These are phyloP conservation scores for Nakaseomyces sp. DNA, from an alignment of 1,139 yeast genomes.

Conservation along the genomic window DNA sequence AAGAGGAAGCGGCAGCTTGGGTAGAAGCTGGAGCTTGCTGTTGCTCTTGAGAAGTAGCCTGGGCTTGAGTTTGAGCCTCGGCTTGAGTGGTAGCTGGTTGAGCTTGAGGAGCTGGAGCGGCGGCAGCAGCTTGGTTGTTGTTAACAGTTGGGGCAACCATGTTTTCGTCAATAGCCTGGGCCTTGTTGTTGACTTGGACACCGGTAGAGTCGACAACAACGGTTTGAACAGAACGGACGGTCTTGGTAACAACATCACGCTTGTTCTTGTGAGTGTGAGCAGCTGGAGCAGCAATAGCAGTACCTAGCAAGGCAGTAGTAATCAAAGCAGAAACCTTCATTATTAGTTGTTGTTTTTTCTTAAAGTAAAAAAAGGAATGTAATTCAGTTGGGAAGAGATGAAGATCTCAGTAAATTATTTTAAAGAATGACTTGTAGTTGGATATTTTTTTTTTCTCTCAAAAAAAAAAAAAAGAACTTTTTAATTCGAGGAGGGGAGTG, in stretches of 20 bases:
- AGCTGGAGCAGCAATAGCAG: conserved; percentile 34
- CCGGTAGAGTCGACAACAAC: conserved; percentile 28
- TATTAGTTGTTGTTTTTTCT: background rate
- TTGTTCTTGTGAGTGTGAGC: conserved; percentile 41
- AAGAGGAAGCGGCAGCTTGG: conserved; percentile 25
- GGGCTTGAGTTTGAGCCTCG: conserved; percentile 6
- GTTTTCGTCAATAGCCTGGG: conserved; percentile 17
- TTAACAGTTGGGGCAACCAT: conserved; percentile 18
- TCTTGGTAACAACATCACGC: conserved; percentile 39
- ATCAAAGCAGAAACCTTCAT: conserved; percentile 15
- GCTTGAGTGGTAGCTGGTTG: conserved; percentile 12
- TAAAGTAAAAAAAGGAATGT: conserved; percentile 3
- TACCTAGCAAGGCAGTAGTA: conserved; percentile 32
- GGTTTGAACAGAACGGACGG: conserved; percentile 36
- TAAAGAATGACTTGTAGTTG: conserved; percentile 8
- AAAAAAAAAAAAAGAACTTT: too few species aligned
- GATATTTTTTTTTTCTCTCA: conserved; percentile 1
- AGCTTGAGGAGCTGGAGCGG: conserved; percentile 13
- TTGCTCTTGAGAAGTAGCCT: conserved; percentile 25
- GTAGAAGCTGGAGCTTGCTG: conserved; percentile 23
- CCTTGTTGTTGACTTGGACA: conserved; percentile 13
- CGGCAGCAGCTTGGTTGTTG: conserved; percentile 25
- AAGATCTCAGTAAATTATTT: too few species aligned
- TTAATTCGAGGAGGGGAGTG: too few species aligned
- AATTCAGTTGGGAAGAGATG: conserved; percentile 3